Evolutionary conservation across 768 basidiomycete genomes (phyloP), one percentile per base, ranked within the genome.

Genomic region (Collybiopsis confluens): DNA sequence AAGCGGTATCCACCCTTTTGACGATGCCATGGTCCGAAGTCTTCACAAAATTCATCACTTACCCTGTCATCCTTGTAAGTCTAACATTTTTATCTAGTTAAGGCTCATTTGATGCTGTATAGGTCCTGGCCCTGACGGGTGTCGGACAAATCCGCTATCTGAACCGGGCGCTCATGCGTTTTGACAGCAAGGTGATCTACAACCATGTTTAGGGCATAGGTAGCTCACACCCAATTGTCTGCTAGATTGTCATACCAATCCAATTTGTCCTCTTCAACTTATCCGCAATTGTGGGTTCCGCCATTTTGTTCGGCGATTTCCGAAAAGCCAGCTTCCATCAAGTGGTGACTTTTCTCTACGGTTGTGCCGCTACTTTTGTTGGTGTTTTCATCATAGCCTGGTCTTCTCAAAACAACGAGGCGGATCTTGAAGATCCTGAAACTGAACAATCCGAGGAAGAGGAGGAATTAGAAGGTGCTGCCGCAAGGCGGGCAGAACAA

Each of bases 211-310:
- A n/a, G n/a, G n/a, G n/a, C n/a, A n/a, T n/a, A n/a, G n/a, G n/a
- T n/a, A n/a, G n/a, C n/a, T n/a, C n/a, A 10, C 54, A 38, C 48
- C 40, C 16, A 38, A 20, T 45, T 16, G 37, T n/a, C 54, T 52
- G n/a, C 33, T 56, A 92, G 90, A 79, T 86, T 49, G 95, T 98
- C 23, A 92, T 98, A 58, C 96, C 95, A 4, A 86, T 86, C 13
- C 95, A 98, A 74, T 98, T 97, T 66, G 92, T 96, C 27, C 77
- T 93, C 53, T 98, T 98, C 73, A 95, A 91, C 23, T 75, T 98
- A 33, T 92, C 91, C 4, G 92, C 92, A 4, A 95, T 99, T 60
- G 73, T 90, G 52, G 96, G 95, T 24, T 95, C 92, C 3, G 92
- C 91, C 1, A 86, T 99, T 15, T 78, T 99, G 1, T 99, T 96